Conservation (phyloP, 805 yeast species). For the Candida wancherniae region DNA sequence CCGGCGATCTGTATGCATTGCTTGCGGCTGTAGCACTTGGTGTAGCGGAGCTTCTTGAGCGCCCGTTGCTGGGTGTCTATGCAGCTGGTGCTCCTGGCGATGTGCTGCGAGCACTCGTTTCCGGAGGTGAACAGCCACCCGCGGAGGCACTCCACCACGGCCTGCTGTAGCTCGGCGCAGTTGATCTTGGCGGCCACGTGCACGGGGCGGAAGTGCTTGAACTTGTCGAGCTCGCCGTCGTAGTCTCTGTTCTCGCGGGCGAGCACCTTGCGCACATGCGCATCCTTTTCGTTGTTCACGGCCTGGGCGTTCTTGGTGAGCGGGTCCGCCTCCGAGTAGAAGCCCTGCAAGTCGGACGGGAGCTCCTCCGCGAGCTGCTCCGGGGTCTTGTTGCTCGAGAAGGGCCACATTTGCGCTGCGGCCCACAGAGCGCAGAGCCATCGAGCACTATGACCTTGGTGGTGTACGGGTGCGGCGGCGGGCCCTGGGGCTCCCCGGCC, state of each 20-base stretch:
- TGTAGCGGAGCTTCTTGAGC: constrained; percentile 29
- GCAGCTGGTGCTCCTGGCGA: constrained; percentile 25
- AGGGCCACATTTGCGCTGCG: constrained; percentile 15
- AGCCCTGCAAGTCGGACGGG: constrained; percentile 28
- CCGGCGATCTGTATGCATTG: constrained; percentile 37
- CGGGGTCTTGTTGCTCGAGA: constrained; percentile 10
- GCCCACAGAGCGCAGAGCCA: too few relatives aligned
- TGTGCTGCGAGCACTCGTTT: constrained; percentile 29
- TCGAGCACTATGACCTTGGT: too few relatives aligned
- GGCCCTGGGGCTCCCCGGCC: too few relatives aligned
- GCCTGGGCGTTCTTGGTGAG: constrained; percentile 9
- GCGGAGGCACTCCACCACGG: constrained; percentile 33
- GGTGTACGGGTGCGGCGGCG: too few relatives aligned
- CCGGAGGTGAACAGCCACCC: constrained; percentile 26
- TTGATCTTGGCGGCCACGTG: constrained; percentile 28
- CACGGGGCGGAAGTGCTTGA: constrained; percentile 25
- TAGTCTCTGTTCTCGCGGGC: constrained; percentile 14
- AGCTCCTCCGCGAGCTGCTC: constrained; percentile 29
- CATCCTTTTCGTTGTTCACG: constrained; percentile 20
- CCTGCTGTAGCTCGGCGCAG: constrained; percentile 38
- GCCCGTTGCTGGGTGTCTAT: constrained; percentile 33
- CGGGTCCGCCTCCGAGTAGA: constrained; percentile 30
- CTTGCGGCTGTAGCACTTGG: constrained; percentile 29
- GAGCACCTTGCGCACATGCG: constrained; percentile 24
- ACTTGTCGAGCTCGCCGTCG: constrained; percentile 25